Evolutionary conservation across 768 basidiomycete species (phyloP).

Genomic region (Lactarius quietus): DNA sequence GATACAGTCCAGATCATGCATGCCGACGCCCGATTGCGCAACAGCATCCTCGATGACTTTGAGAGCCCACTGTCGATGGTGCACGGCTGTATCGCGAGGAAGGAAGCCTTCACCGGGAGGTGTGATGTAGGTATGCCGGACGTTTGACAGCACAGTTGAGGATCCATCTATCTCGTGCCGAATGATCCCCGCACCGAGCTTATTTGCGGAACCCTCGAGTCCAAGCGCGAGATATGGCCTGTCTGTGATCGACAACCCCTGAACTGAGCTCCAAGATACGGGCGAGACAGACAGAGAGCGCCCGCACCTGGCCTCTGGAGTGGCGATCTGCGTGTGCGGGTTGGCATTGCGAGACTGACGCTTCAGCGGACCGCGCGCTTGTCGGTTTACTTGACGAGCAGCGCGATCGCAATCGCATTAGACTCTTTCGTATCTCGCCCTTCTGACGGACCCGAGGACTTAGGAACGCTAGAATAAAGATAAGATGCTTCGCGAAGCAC

Average conservation of each 20-base stretch:
- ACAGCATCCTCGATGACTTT: conserved; percentile 78
- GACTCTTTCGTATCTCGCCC: too few species aligned
- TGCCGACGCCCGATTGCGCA: conserved; percentile 57
- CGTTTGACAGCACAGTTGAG: conserved; percentile 79
- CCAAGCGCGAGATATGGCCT: conserved; percentile 83
- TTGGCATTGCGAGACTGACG: conserved; percentile 15
- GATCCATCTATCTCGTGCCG: conserved; percentile 73
- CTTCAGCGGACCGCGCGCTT: neutral
- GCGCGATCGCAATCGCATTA: too few species aligned
- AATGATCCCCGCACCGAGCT: conserved; percentile 92
- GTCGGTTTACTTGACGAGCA: neutral
- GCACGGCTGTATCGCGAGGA: conserved; percentile 91
- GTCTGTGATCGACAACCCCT: conserved; percentile 38
- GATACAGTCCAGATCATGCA: conserved; percentile 87
- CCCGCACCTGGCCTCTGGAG: conserved; percentile 23
- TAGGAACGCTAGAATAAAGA: too few species aligned
- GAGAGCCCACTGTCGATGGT: conserved; percentile 91
- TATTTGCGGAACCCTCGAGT: conserved; percentile 97
- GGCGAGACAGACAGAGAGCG: neutral
- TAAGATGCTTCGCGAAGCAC: too few species aligned
- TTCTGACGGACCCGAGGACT: conserved; percentile 38
- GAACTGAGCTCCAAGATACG: neutral
- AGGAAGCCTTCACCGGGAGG: conserved; percentile 98
- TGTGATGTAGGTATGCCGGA: conserved; percentile 98
- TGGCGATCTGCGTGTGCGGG: conserved; percentile 16